phyloP scores from a whole-genome alignment of 2,329 filamentous ascomycete genomes.

The Neonectria coccinea region DNA sequence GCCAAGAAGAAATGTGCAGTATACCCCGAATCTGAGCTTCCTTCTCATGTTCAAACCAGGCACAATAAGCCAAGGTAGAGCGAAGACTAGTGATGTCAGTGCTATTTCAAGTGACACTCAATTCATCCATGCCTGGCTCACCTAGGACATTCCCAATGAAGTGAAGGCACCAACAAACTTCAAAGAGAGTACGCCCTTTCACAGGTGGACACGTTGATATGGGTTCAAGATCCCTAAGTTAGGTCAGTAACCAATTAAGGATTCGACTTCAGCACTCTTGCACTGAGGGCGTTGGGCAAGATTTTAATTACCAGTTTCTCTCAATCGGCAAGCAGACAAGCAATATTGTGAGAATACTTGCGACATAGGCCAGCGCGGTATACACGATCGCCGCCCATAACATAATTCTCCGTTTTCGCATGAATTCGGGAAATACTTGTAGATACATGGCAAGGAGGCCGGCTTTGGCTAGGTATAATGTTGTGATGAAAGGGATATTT shows the following conservation, averaged over 20 bases:
- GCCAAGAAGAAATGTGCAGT: conserved; percentile 32
- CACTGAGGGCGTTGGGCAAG: too few species aligned
- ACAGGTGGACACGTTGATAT: neutral
- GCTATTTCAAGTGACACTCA: too few species aligned
- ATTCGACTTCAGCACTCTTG: neutral
- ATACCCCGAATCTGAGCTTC: conserved; percentile 8
- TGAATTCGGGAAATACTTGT: conserved; percentile 37
- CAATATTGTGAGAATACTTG: conserved; percentile 23
- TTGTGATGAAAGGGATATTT: conserved; percentile 29
- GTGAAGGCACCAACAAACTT: neutral
- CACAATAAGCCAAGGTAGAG: conserved; percentile 16
- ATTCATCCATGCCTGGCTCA: neutral
- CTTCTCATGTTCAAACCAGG: conserved; percentile 2
- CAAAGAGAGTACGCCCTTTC: neutral
- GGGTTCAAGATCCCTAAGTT: neutral
- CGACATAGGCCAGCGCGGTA: conserved; percentile 13
- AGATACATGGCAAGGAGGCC: conserved; percentile 34
- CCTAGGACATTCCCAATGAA: neutral
- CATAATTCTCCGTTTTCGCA: conserved; percentile 25
- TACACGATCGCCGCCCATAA: conserved; percentile 27
- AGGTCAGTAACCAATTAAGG: neutral
- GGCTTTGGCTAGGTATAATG: conserved; percentile 39
- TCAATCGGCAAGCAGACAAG: conserved; percentile 32
- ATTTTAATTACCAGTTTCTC: conserved; percentile 31
- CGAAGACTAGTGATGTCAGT: conserved; percentile 4